Evolutionary conservation across 768 basidiomycete genomes (phyloP), one percentile per base, ranked within the genome.

Genomic region (Clavulina sp.): DNA sequence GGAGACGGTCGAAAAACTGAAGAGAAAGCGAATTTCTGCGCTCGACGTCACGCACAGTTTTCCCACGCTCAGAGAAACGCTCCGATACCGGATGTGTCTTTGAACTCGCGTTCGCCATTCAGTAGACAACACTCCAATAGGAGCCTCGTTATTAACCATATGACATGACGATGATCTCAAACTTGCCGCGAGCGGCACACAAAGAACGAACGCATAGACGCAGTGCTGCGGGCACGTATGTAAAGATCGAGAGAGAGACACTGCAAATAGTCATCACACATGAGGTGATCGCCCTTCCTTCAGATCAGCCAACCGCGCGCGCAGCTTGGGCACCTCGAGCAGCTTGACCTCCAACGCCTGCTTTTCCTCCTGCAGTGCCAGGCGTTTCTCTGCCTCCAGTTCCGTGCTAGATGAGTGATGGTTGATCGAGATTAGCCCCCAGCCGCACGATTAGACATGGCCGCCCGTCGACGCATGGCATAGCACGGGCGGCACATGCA

Each of bases 311-410:
- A 93, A 67, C 32, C 84, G 73, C 30, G 76, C 73, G 62, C 73
- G 76, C 73, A 92, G 75, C 72, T 85, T 91, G 4, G 88, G 87
- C 75, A 96, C 82, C 64, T 91, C 87, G 31, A 83, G 70, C 54
- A 96, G 65, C 64, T 84, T 92, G 29, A 79, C 71, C 62, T 95
- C 89, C 44, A 96, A 63, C 28, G 70, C 72, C 64, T 93, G 86
- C 66, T 92, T 95, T 73, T 99, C 93, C 62, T 92, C 87, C 65
- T 95, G 89, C 41, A 96, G 68, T 1, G 82, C 86, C 48, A 95
- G 70, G 6, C 93, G 77, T 64, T 80, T 83, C 66, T 92, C 85
- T 18, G 88, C 83, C 60, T 96, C 84, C 32, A 97, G 69, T 60
- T 83, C 79, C 23, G 87, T 88, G 65, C 88, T 92, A 59, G 6